phyloP scores from a whole-genome alignment of 805 yeast genomes.

The Starmerella gropengiesseri region DNA sequence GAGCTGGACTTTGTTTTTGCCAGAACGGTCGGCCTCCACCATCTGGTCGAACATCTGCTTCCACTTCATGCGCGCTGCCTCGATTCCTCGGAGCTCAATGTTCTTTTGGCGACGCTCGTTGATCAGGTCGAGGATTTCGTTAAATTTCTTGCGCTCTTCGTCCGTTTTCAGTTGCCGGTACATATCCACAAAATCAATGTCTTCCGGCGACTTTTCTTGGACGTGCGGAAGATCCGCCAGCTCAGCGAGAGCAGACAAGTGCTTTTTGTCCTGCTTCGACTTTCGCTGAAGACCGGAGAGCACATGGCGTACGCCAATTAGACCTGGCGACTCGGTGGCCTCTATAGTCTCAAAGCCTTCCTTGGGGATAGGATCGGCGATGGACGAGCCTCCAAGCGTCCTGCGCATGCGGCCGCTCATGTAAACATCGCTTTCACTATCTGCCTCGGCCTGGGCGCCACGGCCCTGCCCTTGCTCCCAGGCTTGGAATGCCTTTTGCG shows the following conservation, averaged over 20 bases:
- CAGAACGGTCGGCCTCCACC: constrained; percentile 28
- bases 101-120: constrained; percentile 67
- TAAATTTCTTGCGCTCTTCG: constrained; percentile 41
- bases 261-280: constrained; percentile 22
- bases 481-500: constrained; percentile 5
- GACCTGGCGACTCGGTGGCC: constrained; percentile 66
- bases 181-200: constrained; percentile 56
- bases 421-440: not conserved
- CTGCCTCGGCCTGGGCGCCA: not conserved
- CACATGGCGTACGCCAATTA: constrained; percentile 68
- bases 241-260: constrained; percentile 21
- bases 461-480: not conserved
- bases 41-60: constrained; percentile 53
- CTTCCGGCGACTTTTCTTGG: constrained; percentile 29
- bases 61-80: constrained; percentile 86
- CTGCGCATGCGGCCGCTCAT: constrained; percentile 8
- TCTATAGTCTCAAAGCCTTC: constrained; percentile 42
- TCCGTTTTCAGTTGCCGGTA: constrained; percentile 41
- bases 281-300: constrained; percentile 29
- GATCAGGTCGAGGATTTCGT: constrained; percentile 52
- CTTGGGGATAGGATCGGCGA: constrained; percentile 37
- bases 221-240: constrained; percentile 28
- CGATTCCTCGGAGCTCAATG: constrained; percentile 67
- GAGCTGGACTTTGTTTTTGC: constrained; percentile 32
- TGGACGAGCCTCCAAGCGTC: constrained; percentile 5